Conservation (phyloP, 306 rosid species). For the Malus fusca region DNA sequence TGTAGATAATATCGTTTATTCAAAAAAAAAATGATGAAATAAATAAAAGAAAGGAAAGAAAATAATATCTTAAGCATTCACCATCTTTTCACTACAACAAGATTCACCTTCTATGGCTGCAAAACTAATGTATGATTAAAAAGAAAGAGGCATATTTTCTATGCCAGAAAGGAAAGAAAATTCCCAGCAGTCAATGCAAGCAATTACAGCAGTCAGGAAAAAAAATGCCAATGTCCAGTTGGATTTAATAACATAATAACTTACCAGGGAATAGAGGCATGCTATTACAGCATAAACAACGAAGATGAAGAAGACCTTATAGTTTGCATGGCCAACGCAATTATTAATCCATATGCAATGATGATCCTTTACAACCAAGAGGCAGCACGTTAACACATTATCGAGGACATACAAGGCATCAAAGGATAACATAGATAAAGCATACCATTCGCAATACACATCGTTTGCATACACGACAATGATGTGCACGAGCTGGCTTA, state of each 20-base stretch:
- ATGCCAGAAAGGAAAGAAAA: background rate
- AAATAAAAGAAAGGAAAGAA: constrained; percentile 1
- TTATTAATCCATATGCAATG: constrained; percentile 98
- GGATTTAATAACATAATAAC: constrained; percentile 19
- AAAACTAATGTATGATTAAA: background rate
- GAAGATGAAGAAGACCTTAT: constrained; percentile 75
- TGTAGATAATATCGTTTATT: no score
- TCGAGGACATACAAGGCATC: constrained; percentile 18
- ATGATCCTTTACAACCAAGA: constrained; percentile 73
- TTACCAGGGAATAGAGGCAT: constrained; percentile 88
- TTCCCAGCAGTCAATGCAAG: background rate
- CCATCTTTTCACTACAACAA: constrained; percentile 6
- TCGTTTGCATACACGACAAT: constrained; percentile 92
- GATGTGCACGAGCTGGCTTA: constrained; percentile 99
- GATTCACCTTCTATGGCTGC: constrained; percentile 4
- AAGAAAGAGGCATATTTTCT: background rate
- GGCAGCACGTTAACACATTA: constrained; percentile 30
- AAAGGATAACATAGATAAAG: constrained; percentile 15
- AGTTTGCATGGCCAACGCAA: constrained; percentile 93
- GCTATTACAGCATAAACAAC: constrained; percentile 75
- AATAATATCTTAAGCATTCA: background rate
- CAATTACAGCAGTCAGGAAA: constrained; percentile 5
- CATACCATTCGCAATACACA: constrained; percentile 97
- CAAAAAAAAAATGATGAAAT: background rate
- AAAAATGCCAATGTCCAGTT: constrained; percentile 1